Base-by-base conservation (phyloP, 1,284 basidiomycete species). In the Sphaerobolus stellatus region DNA sequence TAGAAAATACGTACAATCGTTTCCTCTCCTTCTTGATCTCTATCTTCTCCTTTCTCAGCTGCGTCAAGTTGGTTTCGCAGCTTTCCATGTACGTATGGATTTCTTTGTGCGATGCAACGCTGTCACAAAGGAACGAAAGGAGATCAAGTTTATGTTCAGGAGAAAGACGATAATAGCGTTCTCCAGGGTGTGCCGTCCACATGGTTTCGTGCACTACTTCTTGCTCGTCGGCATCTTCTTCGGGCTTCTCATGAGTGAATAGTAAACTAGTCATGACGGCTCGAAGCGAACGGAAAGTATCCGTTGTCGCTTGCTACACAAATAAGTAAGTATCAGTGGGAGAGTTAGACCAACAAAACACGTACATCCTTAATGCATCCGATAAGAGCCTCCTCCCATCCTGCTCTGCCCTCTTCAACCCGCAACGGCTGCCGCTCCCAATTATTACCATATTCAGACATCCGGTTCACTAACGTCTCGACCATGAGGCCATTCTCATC, bases 41-140 rank as follows among this genome's bases (percentile, higher is more conserved):
- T 33, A 96, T 92, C 70, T 95, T 92, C 70, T 96, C 93, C 74
- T 99, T 99, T 60, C 96, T 77, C 49, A 97, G 77, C 41, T 94
- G 91, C 9, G 97, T 98, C 57, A 99, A 72, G 60, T 89, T 86
- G 61, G 88, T 82, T 64, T 95, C 94, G 64, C 91, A 93, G 51
- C 85, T 82, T 63, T 99, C 97, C 82, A 98, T 91, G 64, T 91
- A 92, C 11, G 79, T 72, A 66, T 95, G 90, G 41, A 98, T 83
- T 4, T 84, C 79, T 67, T 92, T 94, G 68, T 92, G 96, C 45
- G 94, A 92, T 27, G 94, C 85, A 0, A 90, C 94, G 48, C 95
- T 72, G 66, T 96, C 90, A 71, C 89, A 91, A 74, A 99, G 80
- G 72, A 96, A 98, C 8, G 83, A 77, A 51, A 99, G 71, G 58